Percentiles rank a stretch among this genome's conserved stretches.
Evolutionary conservation across 2,329 filamentous ascomycete genomes (phyloP).

Genomic region (Dendryphion nanum): DNA sequence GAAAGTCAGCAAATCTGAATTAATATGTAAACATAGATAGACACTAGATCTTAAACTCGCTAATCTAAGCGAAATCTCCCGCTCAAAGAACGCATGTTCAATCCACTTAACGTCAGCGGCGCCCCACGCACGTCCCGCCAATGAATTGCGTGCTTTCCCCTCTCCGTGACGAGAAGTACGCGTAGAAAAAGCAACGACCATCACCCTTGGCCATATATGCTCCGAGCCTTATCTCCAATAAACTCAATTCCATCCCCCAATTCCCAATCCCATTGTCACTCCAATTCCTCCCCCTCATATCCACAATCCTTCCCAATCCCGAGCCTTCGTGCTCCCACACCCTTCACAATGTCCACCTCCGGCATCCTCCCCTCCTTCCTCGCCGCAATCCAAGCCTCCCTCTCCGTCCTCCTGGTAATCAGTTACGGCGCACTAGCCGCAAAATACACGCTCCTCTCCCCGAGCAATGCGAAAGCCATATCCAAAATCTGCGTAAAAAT

Average conservation of each 20-base stretch:
- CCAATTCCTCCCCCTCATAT: not conserved
- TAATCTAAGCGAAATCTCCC: not conserved
- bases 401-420: conserved; percentile 55
- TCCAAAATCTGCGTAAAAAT: conserved; percentile 53
- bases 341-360: conserved; percentile 7
- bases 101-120: not conserved
- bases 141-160: conserved; percentile 12
- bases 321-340: not conserved
- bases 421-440: conserved; percentile 51
- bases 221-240: too few species aligned
- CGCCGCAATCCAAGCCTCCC: conserved; percentile 54
- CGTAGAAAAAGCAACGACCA: conserved; percentile 1
- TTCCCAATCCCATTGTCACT: not conserved
- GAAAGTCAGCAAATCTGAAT: not conserved
- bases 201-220: not conserved
- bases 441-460: conserved; percentile 47
- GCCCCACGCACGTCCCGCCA: not conserved
- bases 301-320: not conserved
- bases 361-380: conserved; percentile 43
- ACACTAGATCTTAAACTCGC: not conserved
- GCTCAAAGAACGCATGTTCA: not conserved
- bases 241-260: conserved; percentile 2
- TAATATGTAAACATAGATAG: not conserved
- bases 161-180: conserved; percentile 13
- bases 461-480: conserved; percentile 51